Base-by-base conservation (phyloP, 176 grass and related monocot genomes). In the Lolium rigidum region DNA sequence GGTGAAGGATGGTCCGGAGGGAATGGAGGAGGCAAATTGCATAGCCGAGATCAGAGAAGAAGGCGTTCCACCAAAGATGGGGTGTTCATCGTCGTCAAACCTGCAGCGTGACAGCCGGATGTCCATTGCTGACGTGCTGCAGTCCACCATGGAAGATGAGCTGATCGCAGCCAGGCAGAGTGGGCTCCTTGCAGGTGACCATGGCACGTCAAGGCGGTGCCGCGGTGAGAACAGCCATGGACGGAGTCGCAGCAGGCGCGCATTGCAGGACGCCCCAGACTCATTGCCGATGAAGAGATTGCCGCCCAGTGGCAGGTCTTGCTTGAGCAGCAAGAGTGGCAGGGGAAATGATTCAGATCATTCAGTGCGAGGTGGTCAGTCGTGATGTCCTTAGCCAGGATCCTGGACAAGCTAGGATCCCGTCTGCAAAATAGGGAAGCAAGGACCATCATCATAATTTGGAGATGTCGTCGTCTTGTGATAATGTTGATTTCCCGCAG, bases 71-170 rank as follows among this genome's bases (percentile, higher is more conserved):
- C 20, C 71, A 2, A 86, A 59, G 57, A 82, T 59, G 8, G 47
- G 82, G 37, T 62, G 76, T 3, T 66, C 63, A 37, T 88, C 71
- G 6, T 73, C 75, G 12, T 44, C 78, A 10, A 58, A 44, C 75
- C 61, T 81, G 15, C 54, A 73, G 57, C 51, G 18, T 1, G 83
- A 84, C 63, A 54, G 16, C 44, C 83, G 82, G 24, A 62, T 96
- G 81, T 90, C 92, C 58, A 99, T 99, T 54, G 94, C 92, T 6
- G 90, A 91, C 56, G 89, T 96, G 4, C 83, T 99, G 87, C 90
- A 76, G 62, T 77, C 64, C 82, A 91, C 83, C 69, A 93, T 93
- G 87, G 97, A 99, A 41, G 97, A 93, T 2, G 93, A 95, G 78
- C 64, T 88, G 68, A 28, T 86, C 26, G 90, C 86, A 9, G 94